Base-by-base conservation (phyloP, 345 rosid genomes). In the Kandelia obovata region DNA sequence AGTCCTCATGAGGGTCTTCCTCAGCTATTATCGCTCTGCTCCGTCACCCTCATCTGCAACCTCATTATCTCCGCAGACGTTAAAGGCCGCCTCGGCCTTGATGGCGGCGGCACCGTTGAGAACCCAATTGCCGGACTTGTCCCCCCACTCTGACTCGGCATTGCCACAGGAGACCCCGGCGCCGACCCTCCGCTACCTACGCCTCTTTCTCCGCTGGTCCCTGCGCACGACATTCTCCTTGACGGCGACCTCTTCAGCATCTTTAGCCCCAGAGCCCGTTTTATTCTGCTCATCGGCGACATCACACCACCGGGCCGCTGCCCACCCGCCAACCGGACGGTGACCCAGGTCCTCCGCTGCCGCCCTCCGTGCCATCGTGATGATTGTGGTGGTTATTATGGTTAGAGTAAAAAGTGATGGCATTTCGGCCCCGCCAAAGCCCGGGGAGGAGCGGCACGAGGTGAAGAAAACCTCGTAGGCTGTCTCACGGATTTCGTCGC, bases 41-140 rank as follows among this genome's bases (percentile, higher is more conserved):
- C 99, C 27, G 93, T 87, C 31, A 95, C 97, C 78, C 81, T 73
- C 97, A 94, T 91, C 65, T 94, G 99, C 66, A 85, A 83, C 79
- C 96, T 88, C 96, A 94, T 91, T 43, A 94, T 86, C 88, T 94
- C 98, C 0, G 96, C 98, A 11, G 95, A 89, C 2, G 97, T 91
- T 59, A 89, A 57, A 1, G 95, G 98, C 47, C 98, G 69, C 67
- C 88, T 76, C 0, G 92, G 86, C 60, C 92, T 83, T 28, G 78
- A 37, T 11, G 77, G 47, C 6, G 59, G 62, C 1, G 73, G 82
- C 28, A 81, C 70, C 8, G 92, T 89, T 51, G 76, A 68, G 75
- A 81, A 84, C 34, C 79, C 83, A 0, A 62, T 23, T 2, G 57
- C 77, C 1, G 84, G 83, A 68, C 85, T 80, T 7, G 73, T 4